A percentile compares a stretch with the other conserved stretches of the same genome.
Conservation (phyloP, 257 asterid species). For the Handroanthus guayacan region DNA sequence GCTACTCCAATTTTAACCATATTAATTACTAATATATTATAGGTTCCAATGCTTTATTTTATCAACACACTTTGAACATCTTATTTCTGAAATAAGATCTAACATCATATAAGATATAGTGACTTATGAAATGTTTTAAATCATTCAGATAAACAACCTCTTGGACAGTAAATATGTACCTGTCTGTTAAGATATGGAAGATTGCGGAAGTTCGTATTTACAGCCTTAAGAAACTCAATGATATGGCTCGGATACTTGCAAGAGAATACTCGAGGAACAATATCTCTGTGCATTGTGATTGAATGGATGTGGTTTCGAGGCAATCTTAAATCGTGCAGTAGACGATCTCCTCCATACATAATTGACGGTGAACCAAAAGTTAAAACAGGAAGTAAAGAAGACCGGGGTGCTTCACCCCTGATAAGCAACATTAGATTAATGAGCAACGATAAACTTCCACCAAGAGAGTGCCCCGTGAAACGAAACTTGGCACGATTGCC, state of each 20-base stretch:
- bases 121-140: background rate
- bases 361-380: slow-evolving; percentile 92
- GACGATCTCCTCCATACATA: slow-evolving; percentile 95
- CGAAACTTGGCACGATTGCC: slow-evolving; percentile 58
- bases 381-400: slow-evolving; percentile 84
- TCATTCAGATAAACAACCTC: too few relatives aligned
- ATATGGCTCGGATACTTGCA: slow-evolving; percentile 89
- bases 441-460: slow-evolving; percentile 90
- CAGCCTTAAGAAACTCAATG: slow-evolving; percentile 88
- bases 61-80: too few relatives aligned
- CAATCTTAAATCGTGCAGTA: slow-evolving; percentile 67
- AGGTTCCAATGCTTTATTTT: too few relatives aligned
- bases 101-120: too few relatives aligned
- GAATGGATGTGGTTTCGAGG: slow-evolving; percentile 78
- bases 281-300: slow-evolving; percentile 90
- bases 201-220: slow-evolving; percentile 79
- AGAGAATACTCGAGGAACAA: slow-evolving; percentile 96
- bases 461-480: slow-evolving; percentile 92
- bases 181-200: slow-evolving; percentile 78
- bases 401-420: slow-evolving; percentile 71
- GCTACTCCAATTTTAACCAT: slow-evolving; percentile 49
- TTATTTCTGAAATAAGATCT: too few relatives aligned
- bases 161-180: background rate
- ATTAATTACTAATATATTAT: too few relatives aligned
- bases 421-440: slow-evolving; percentile 87